These are phyloP conservation scores for Didymella sp. DNA, from an alignment of 2,329 filamentous ascomycete genomes.

Conservation along the genomic window DNA sequence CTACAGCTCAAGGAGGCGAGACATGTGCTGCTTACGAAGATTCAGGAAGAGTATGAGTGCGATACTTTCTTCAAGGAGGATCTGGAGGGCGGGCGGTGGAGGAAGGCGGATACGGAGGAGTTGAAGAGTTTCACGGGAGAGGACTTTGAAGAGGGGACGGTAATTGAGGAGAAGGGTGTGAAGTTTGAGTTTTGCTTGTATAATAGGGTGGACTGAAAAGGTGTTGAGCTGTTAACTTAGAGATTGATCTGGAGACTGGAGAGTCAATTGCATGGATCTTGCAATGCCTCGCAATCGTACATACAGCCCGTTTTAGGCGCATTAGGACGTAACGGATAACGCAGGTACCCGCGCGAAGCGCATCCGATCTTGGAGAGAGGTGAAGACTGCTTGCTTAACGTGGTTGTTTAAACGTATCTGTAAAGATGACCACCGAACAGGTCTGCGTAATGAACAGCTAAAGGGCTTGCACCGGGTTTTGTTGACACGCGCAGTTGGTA, in stretches of 20 bases:
- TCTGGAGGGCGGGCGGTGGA: constrained; percentile 64
- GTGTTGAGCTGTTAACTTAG: neutral
- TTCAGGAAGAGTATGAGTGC: constrained; percentile 74
- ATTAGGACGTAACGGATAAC: neutral
- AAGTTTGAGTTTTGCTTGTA: constrained; percentile 77
- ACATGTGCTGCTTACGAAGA: constrained; percentile 73
- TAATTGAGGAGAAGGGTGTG: constrained; percentile 68
- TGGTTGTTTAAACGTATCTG: neutral
- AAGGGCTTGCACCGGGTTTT: neutral
- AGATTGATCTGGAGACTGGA: neutral
- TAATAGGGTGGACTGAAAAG: constrained; percentile 12
- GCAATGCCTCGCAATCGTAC: neutral
- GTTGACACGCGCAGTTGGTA: neutral
- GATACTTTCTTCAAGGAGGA: constrained; percentile 76
- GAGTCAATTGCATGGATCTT: neutral
- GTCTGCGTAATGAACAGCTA: neutral
- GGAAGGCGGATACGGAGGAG: constrained; percentile 58
- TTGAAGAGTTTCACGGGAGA: constrained; percentile 72
- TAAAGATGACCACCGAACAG: neutral
- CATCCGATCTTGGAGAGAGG: neutral
- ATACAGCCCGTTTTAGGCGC: neutral
- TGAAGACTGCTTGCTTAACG: neutral
- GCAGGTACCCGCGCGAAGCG: neutral
- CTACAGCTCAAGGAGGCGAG: constrained; percentile 65
- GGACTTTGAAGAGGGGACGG: constrained; percentile 61